These are phyloP conservation scores for Globisporangium uncinulatum DNA, from an alignment of 352 stramenopile genomes.

Conservation along the genomic window DNA sequence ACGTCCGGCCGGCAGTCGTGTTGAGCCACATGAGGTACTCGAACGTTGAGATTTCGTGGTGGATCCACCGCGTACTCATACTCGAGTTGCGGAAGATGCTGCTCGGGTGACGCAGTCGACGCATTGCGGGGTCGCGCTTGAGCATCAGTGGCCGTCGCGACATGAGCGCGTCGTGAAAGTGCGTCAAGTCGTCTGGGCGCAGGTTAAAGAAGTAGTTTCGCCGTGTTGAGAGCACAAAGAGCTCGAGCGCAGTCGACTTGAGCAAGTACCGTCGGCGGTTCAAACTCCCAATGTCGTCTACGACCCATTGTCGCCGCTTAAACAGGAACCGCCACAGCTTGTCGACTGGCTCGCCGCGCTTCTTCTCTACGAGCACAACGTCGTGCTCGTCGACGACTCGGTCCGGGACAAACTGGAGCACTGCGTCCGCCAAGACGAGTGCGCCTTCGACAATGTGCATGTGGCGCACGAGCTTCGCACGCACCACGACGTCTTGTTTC, in stretches of 20 bases:
- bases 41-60: conserved; percentile 95
- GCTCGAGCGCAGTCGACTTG: conserved; percentile 70
- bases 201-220: conserved; percentile 87
- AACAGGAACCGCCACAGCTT: conserved; percentile 66
- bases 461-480: conserved; percentile 66
- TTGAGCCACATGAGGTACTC: conserved; percentile 93
- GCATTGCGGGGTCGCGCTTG: conserved; percentile 65
- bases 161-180: conserved; percentile 74
- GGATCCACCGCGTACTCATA: conserved; percentile 66
- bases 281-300: conserved; percentile 68
- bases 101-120: conserved; percentile 68
- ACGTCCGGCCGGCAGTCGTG: conserved; percentile 82
- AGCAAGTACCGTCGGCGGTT: conserved; percentile 78
- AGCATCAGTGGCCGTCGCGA: conserved; percentile 44
- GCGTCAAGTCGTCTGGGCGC: conserved; percentile 34
- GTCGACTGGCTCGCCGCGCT: conserved; percentile 28
- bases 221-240: conserved; percentile 78
- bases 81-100: conserved; percentile 76
- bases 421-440: conserved; percentile 41
- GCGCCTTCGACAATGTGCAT: conserved; percentile 70
- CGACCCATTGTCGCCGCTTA: conserved; percentile 55
- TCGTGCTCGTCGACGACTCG: conserved; percentile 76
- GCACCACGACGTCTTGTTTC: conserved; percentile 26
- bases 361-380: conserved; percentile 45
- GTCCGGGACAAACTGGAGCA: conserved; percentile 58